Evolutionary conservation across 2,329 filamentous ascomycete species (phyloP), one percentile per base, ranked within the genome.

Genomic region (Hypoxylon sp.): DNA sequence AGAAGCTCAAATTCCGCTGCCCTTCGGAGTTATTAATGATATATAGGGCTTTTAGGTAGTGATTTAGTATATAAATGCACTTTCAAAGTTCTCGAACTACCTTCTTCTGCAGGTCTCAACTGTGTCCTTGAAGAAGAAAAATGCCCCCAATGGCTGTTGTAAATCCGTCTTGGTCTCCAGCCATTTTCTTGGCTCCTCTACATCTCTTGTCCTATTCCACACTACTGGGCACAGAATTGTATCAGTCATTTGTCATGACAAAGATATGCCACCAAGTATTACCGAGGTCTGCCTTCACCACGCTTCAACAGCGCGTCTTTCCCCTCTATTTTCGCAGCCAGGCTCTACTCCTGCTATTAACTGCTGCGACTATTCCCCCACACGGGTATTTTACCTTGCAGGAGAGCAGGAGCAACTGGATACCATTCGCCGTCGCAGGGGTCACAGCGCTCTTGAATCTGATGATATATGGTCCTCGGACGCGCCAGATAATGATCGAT

Each of bases 301-400:
- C 75, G 0, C 75, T 83, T 0, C 81, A 83, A 51, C 81, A 80
- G 41, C 75, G 73, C 3, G 67, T 83, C 48, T 83, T 83, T 45
- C 81, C 81, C 0, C 58, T 81, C 14, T 83, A 82, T 67, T 83
- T 83, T 63, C 74, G 73, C 14, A 69, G 67, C 3, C 81, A 83
- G 62, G 69, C 79, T 0, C 7, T 77, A 1, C 69, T 82, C 1
- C 63, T 82, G 1, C 17, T 82, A 2, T 53, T 80, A 25, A 75
- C 79, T 0, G 77, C 76, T 0, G 59, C 69, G 13, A 81, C 81
- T 0, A 70, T 80, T 2, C 80, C 80, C 0, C 75, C 79, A 0
- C 65, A 68, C 2, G 79, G 80, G 0, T 73, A 74, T 0, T 10
- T 75, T 1, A 77, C 79, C 0, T 60, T 81, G 2, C 21, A 78